Conservation (phyloP, 139 green algal species). For the Picochlorum sp. region DNA sequence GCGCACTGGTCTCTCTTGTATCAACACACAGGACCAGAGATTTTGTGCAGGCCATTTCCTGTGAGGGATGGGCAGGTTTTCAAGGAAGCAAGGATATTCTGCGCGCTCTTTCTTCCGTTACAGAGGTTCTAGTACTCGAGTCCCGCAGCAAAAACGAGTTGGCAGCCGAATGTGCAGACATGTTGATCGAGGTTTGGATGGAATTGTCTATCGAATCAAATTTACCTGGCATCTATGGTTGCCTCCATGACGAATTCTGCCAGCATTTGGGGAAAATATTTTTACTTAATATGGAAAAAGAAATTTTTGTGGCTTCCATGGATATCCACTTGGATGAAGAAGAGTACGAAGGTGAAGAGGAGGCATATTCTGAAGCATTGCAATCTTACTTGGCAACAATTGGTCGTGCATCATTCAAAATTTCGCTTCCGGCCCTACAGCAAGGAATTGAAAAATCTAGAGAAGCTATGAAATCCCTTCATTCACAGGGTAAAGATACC, state of each 20-base stretch:
- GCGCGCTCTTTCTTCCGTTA: not conserved
- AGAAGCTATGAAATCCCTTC: constrained; percentile 14
- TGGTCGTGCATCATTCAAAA: constrained; percentile 27
- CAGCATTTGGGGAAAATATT: constrained; percentile 5
- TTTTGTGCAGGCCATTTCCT: too few relatives aligned
- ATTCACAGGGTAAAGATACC: constrained; percentile 20
- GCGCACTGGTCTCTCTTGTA: too few relatives aligned
- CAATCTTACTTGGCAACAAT: constrained; percentile 47
- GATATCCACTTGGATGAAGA: constrained; percentile 52
- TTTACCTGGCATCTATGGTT: not conserved
- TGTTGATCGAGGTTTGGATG: constrained; percentile 48
- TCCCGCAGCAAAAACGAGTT: constrained; percentile 3
- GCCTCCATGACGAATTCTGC: not conserved
- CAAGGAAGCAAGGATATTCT: too few relatives aligned
- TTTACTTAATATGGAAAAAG: constrained; percentile 11
- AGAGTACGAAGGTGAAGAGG: constrained; percentile 44
- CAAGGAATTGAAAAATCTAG: constrained; percentile 12
- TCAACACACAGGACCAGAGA: too few relatives aligned
- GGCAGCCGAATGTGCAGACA: constrained; percentile 29
- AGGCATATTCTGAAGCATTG: constrained; percentile 39
- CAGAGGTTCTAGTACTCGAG: not conserved
- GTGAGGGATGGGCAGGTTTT: too few relatives aligned
- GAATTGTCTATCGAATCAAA: constrained; percentile 14
- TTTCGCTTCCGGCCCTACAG: constrained; percentile 36
- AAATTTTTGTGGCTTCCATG: constrained; percentile 33